These are phyloP conservation scores for Saturnispora hagleri DNA, from an alignment of 805 yeast species.

Conservation along the genomic window DNA sequence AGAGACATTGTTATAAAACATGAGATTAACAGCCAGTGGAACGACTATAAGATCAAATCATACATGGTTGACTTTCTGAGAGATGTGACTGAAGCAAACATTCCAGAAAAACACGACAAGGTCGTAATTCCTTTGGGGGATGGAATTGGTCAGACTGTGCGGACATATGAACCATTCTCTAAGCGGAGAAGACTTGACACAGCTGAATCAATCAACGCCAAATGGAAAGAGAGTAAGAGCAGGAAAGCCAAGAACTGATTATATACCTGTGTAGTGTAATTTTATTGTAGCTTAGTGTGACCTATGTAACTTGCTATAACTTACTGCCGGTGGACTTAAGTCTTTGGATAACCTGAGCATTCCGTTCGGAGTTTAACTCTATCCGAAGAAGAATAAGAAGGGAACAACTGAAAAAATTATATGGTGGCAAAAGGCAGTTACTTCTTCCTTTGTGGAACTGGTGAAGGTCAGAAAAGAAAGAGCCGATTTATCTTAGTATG, in stretches of 20 bases:
- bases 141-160: conserved; percentile 58
- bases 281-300: no score
- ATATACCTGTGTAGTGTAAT: neutral
- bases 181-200: conserved; percentile 52
- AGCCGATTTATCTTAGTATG: neutral
- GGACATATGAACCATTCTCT: conserved; percentile 46
- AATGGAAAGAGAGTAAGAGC: conserved; percentile 41
- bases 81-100: conserved; percentile 28
- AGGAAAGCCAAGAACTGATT: conserved; percentile 1
- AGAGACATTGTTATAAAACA: conserved; percentile 35
- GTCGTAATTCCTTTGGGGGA: conserved; percentile 50
- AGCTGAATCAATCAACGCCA: conserved; percentile 60
- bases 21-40: conserved; percentile 40
- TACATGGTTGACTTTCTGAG: conserved; percentile 44
- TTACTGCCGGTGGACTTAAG: no score
- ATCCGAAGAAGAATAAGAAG: neutral
- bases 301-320: no score
- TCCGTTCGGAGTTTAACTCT: neutral
- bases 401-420: neutral
- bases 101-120: conserved; percentile 9
- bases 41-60: conserved; percentile 50
- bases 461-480: neutral
- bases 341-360: neutral
- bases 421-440: neutral
- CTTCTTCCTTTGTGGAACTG: neutral